Percentiles rank a stretch among this genome's conserved stretches.
phyloP scores from a whole-genome alignment of 1,284 basidiomycete species.

The Leccinum fallax region DNA sequence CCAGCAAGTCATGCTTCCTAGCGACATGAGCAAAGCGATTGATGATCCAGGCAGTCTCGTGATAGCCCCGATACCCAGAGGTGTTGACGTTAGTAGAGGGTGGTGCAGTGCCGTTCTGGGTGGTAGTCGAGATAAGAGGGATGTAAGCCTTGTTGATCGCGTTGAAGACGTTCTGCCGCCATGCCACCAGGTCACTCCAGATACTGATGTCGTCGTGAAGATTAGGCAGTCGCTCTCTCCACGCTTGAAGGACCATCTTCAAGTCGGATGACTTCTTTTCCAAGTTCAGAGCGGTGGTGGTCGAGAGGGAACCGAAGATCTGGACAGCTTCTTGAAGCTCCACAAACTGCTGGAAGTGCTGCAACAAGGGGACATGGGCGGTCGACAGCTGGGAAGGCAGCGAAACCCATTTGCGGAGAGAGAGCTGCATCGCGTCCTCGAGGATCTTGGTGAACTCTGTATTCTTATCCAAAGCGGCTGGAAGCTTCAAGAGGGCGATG shows the following conservation, averaged over 20 bases:
- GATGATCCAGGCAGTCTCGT: slow-evolving; percentile 99
- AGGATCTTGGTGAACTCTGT: slow-evolving; percentile 83
- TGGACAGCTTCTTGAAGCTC: slow-evolving; percentile 96
- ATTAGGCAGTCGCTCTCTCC: slow-evolving; percentile 97
- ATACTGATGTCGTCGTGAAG: slow-evolving; percentile 97
- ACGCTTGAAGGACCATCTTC: slow-evolving; percentile 94
- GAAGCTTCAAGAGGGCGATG: slow-evolving; percentile 76
- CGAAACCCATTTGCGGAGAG: slow-evolving; percentile 94
- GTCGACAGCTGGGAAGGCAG: slow-evolving; percentile 86
- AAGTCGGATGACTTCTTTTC: slow-evolving; percentile 95
- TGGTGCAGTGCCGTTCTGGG: slow-evolving; percentile 50
- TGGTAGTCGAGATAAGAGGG: slow-evolving; percentile 73
- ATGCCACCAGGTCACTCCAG: slow-evolving; percentile 98
- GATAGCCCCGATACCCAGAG: slow-evolving; percentile 97
- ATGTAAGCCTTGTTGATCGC: slow-evolving; percentile 98
- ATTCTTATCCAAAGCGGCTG: slow-evolving; percentile 69
- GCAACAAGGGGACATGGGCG: slow-evolving; percentile 93
- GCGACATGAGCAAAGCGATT: slow-evolving; percentile 99
- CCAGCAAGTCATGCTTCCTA: slow-evolving; percentile 93
- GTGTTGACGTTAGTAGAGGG: slow-evolving; percentile 71
- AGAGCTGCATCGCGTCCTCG: slow-evolving; percentile 97
- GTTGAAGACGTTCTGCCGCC: slow-evolving; percentile 92
- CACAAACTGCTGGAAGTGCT: slow-evolving; percentile 99
- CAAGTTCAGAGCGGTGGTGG: slow-evolving; percentile 87
- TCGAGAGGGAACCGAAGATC: slow-evolving; percentile 89